Evolutionary conservation across 1,284 basidiomycete species (phyloP).

Genomic region (Ganoderma leucocontextum): DNA sequence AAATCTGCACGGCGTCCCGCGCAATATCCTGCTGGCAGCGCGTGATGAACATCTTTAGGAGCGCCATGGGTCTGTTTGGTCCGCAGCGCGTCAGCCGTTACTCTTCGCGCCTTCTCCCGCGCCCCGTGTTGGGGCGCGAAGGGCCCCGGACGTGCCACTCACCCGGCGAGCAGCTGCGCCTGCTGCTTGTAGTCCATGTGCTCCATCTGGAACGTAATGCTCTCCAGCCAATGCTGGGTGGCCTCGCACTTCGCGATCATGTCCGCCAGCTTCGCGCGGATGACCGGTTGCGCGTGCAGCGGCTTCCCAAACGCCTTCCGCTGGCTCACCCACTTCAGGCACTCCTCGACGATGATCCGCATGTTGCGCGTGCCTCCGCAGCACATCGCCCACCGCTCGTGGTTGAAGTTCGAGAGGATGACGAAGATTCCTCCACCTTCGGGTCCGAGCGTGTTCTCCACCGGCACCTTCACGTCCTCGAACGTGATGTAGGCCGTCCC

Average conservation of each 20-base stretch:
- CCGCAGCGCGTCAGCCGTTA: not conserved
- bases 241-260: slow-evolving; percentile 89
- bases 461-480: slow-evolving; percentile 87
- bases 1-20: slow-evolving; percentile 61
- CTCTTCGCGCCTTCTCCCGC: not conserved
- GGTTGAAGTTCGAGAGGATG: slow-evolving; percentile 80
- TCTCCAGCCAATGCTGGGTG: slow-evolving; percentile 89
- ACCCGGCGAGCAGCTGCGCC: slow-evolving; percentile 51
- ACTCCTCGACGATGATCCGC: slow-evolving; percentile 72
- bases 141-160: slow-evolving; percentile 14
- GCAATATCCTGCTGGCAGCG: slow-evolving; percentile 43
- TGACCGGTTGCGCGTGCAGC: slow-evolving; percentile 83
- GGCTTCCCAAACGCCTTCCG: slow-evolving; percentile 90
- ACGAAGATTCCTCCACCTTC: slow-evolving; percentile 87
- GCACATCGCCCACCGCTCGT: slow-evolving; percentile 80
- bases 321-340: slow-evolving; percentile 81
- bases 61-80: slow-evolving; percentile 37
- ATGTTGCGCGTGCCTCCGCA: slow-evolving; percentile 63
- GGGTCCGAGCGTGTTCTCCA: slow-evolving; percentile 86
- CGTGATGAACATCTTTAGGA: slow-evolving; percentile 44
- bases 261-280: slow-evolving; percentile 83
- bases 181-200: slow-evolving; percentile 73
- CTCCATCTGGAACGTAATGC: slow-evolving; percentile 91
- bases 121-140: not conserved
- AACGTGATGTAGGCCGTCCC: slow-evolving; percentile 91